A percentile compares a stretch with the other conserved stretches of the same genome.
Conservation (phyloP, 1,139 yeast genomes). For the Debaryomyces nepalensis region DNA sequence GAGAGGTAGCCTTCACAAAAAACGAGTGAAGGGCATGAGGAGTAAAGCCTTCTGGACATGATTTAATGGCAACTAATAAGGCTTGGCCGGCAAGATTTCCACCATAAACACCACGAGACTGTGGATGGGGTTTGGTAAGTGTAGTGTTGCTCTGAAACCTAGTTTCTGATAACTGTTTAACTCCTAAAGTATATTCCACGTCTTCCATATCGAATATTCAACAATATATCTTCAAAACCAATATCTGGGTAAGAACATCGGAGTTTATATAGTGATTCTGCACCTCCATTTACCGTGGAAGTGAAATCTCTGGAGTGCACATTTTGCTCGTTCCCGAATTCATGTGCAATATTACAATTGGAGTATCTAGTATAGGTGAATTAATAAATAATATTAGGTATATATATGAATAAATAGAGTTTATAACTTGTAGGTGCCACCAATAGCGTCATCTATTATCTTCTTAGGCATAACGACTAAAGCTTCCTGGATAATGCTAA, state of each 20-base stretch:
- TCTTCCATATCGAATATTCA: conserved; percentile 4
- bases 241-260: too few relatives aligned
- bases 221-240: too few relatives aligned
- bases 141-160: conserved; percentile 18
- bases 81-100: conserved; percentile 46
- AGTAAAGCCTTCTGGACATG: conserved; percentile 32
- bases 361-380: not conserved
- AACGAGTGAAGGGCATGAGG: conserved; percentile 46
- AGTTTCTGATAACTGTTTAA: conserved; percentile 4
- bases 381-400: conserved; percentile 1
- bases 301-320: too few relatives aligned
- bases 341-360: not conserved
- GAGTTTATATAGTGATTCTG: too few relatives aligned
- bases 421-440: conserved; percentile 13
- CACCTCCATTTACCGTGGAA: too few relatives aligned
- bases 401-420: not conserved
- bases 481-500: conserved; percentile 44
- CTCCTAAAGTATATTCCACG: conserved; percentile 8
- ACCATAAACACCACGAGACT: conserved; percentile 39
- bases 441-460: conserved; percentile 28
- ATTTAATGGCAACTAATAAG: conserved; percentile 35
- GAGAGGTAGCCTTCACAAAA: conserved; percentile 32
- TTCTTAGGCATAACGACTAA: conserved; percentile 32
- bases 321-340: not conserved
- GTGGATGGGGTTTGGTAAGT: conserved; percentile 30